Percentiles rank a stretch among this genome's conserved stretches.
These are phyloP conservation scores for Thraustochytrium striatum DNA, from an alignment of 352 stramenopile species.

Conservation along the genomic window DNA sequence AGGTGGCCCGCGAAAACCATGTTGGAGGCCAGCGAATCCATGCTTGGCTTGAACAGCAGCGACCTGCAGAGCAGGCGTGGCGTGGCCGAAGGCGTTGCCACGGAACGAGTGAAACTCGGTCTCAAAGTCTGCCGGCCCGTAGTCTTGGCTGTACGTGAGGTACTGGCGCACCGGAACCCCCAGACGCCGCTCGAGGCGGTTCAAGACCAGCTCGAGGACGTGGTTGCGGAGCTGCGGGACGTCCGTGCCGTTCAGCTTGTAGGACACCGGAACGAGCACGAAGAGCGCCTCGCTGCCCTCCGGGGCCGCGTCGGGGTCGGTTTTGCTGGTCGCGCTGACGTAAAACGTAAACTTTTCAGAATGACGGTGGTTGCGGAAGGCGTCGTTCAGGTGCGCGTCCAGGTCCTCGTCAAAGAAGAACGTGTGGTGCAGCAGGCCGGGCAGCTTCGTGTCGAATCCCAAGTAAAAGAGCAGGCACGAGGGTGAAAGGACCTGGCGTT, in stretches of 20 bases:
- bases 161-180: background rate
- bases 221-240: background rate
- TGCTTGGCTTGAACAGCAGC: constrained; percentile 45
- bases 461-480: constrained; percentile 49
- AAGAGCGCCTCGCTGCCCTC: constrained; percentile 44
- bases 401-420: constrained; percentile 53
- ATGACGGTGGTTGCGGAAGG: constrained; percentile 8
- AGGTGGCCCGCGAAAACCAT: constrained; percentile 48
- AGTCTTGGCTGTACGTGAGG: constrained; percentile 46
- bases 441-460: constrained; percentile 48
- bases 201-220: constrained; percentile 15
- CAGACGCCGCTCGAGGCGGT: background rate
- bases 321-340: constrained; percentile 48
- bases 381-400: constrained; percentile 16
- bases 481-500: constrained; percentile 41
- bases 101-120: constrained; percentile 44
- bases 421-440: constrained; percentile 47
- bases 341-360: constrained; percentile 49
- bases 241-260: constrained; percentile 48
- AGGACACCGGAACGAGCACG: constrained; percentile 45
- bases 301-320: constrained; percentile 8
- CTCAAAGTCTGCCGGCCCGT: constrained; percentile 44
- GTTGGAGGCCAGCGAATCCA: constrained; percentile 30
- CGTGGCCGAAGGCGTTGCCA: constrained; percentile 50
- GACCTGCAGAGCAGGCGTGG: constrained; percentile 46